Evolutionary conservation across 495 filamentous ascomycete genomes (phyloP).

Genomic region (Aspergillus heteromorphus): DNA sequence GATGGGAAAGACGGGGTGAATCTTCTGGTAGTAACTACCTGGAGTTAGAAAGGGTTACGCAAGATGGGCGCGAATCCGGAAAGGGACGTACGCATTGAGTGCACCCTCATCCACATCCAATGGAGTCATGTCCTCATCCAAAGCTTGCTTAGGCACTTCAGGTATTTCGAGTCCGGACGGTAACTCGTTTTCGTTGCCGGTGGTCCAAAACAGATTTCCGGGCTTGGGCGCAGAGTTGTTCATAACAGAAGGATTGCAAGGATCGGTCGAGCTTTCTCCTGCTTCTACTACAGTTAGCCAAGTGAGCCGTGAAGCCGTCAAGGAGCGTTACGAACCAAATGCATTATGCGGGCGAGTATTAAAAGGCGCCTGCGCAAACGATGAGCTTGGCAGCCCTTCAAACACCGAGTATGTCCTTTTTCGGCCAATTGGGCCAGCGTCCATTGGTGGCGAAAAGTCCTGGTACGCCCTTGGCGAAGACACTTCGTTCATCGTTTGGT

Average conservation of each 20-base stretch:
- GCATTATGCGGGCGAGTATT: slow-evolving; percentile 39
- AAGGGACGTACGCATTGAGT: slow-evolving; percentile 34
- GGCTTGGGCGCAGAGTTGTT: slow-evolving; percentile 29
- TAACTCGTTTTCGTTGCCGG: slow-evolving; percentile 33
- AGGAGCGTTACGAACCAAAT: slow-evolving; percentile 23
- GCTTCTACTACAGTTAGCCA: slow-evolving; percentile 27
- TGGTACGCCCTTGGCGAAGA: slow-evolving; percentile 40
- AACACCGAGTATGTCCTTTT: slow-evolving; percentile 57
- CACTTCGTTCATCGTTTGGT: slow-evolving; percentile 44
- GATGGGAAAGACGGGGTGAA: slow-evolving; percentile 72
- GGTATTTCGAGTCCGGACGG: slow-evolving; percentile 33
- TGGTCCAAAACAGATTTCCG: slow-evolving; percentile 36
- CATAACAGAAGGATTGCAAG: slow-evolving; percentile 29
- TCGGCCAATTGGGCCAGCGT: slow-evolving; percentile 34
- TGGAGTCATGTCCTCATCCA: slow-evolving; percentile 37
- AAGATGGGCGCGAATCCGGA: not conserved
- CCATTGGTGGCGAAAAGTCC: slow-evolving; percentile 46
- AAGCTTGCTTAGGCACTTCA: slow-evolving; percentile 31
- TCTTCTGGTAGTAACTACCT: slow-evolving; percentile 60
- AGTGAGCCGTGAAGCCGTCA: slow-evolving; percentile 2
- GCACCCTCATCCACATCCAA: slow-evolving; percentile 41
- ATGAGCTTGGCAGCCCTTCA: slow-evolving; percentile 43
- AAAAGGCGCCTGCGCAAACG: slow-evolving; percentile 41
- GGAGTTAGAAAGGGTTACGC: slow-evolving; percentile 13
- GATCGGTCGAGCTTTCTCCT: slow-evolving; percentile 40